Percentiles rank a stretch among this genome's conserved stretches.
Evolutionary conservation across 805 yeast species (phyloP).

Genomic region (Candida tallmaniae): DNA sequence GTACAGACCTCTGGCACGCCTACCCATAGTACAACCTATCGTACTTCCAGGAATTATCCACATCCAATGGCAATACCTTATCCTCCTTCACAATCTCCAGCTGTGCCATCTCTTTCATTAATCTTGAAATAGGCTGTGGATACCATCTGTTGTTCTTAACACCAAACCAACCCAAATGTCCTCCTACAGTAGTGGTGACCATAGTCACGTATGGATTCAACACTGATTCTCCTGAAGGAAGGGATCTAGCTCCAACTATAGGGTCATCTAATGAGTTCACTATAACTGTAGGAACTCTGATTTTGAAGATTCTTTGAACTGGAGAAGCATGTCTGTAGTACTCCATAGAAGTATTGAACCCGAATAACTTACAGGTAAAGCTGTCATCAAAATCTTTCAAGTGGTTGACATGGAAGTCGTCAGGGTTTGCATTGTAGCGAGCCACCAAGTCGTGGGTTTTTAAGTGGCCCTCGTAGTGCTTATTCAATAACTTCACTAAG

Average conservation of each 20-base stretch:
- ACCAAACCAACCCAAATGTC: constrained; percentile 58
- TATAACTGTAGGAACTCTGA: constrained; percentile 60
- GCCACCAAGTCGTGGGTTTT: constrained; percentile 19
- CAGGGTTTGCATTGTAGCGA: constrained; percentile 27
- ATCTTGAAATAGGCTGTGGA: constrained; percentile 29
- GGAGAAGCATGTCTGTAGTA: constrained; percentile 69
- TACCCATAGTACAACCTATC: constrained; percentile 21
- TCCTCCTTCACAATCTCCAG: constrained; percentile 18
- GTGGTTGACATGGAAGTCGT: constrained; percentile 26
- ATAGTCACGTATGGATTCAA: constrained; percentile 56
- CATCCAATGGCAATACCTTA: constrained; percentile 24
- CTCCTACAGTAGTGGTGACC: constrained; percentile 62
- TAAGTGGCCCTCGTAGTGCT: constrained; percentile 27
- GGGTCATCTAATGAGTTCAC: constrained; percentile 68
- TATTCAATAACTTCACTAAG: constrained; percentile 26
- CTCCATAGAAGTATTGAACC: constrained; percentile 56
- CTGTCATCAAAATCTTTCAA: constrained; percentile 56
- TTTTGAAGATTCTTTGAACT: constrained; percentile 46
- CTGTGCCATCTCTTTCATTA: constrained; percentile 28
- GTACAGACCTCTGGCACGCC: too few species aligned
- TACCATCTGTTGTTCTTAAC: constrained; percentile 33
- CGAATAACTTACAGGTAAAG: constrained; percentile 59
- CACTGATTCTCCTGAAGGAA: constrained; percentile 47
- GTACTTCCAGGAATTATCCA: constrained; percentile 27
- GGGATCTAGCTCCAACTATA: constrained; percentile 47